These are phyloP conservation scores for Didymella glomerata DNA, from an alignment of 2,329 filamentous ascomycete genomes.

Conservation along the genomic window DNA sequence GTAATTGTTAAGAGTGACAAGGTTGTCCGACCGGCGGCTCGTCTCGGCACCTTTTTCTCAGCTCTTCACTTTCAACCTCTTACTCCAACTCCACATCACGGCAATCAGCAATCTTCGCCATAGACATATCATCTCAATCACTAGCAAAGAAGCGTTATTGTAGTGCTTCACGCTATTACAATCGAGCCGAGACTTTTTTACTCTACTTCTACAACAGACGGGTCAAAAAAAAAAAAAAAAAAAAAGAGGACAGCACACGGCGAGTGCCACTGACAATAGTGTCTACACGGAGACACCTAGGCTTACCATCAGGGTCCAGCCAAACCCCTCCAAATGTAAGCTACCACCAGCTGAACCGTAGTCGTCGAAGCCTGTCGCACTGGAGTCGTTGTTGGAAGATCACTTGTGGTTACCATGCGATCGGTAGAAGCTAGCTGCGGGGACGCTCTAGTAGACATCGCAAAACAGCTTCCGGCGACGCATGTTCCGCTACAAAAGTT, in stretches of 20 bases:
- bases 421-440: not conserved
- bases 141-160: too few relatives aligned
- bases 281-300: not conserved
- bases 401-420: not conserved
- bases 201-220: not conserved
- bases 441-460: not conserved
- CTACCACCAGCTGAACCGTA: constrained; percentile 2
- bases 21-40: not conserved
- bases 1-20: not conserved
- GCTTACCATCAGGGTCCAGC: not conserved
- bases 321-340: constrained; percentile 11
- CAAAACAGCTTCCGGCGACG: constrained; percentile 2
- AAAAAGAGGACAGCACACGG: not conserved
- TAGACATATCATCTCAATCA: not conserved
- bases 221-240: not conserved
- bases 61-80: not conserved
- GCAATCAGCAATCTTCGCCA: not conserved
- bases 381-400: not conserved
- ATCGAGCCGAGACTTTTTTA: not conserved
- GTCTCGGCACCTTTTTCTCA: not conserved
- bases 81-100: constrained; percentile 1
- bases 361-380: not conserved
- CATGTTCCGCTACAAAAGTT: constrained; percentile 9
- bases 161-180: not conserved
- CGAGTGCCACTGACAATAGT: not conserved